Conservation (phyloP, 306 rosid genomes). For the Corylus heterophylla region DNA sequence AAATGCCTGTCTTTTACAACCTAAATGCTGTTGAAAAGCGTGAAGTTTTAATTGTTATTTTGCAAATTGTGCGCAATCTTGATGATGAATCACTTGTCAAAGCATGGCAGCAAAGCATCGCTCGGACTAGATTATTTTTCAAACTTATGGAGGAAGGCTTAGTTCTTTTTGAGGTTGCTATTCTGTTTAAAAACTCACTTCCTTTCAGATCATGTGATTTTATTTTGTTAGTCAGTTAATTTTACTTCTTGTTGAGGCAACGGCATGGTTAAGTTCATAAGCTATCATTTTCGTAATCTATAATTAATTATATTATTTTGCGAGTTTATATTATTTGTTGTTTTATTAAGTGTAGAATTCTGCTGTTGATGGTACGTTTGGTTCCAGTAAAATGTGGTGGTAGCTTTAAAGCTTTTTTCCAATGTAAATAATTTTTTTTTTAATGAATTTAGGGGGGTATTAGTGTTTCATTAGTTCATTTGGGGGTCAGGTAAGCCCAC, state of each 20-base stretch:
- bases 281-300: not conserved
- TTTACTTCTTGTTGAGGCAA: not conserved
- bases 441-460: no score
- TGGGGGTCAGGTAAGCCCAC: not conserved
- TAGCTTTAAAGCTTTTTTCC: not conserved
- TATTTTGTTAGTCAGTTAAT: not conserved
- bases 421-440: not conserved
- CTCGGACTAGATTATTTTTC: constrained; percentile 94
- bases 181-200: constrained; percentile 24
- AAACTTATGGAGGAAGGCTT: constrained; percentile 96
- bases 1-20: constrained; percentile 98
- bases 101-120: constrained; percentile 97
- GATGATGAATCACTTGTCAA: constrained; percentile 88
- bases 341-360: not conserved
- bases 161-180: constrained; percentile 80
- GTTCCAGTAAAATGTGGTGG: not conserved
- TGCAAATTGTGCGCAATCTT: constrained; percentile 95
- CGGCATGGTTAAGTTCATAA: not conserved
- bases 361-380: not conserved
- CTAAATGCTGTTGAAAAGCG: constrained; percentile 91
- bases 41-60: constrained; percentile 77
- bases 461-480: not conserved
- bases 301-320: not conserved
- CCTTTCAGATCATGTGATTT: constrained; percentile 16
- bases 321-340: not conserved